Evolutionary conservation across 2,329 filamentous ascomycete species (phyloP).

Genomic region (Monilinia aucupariae): DNA sequence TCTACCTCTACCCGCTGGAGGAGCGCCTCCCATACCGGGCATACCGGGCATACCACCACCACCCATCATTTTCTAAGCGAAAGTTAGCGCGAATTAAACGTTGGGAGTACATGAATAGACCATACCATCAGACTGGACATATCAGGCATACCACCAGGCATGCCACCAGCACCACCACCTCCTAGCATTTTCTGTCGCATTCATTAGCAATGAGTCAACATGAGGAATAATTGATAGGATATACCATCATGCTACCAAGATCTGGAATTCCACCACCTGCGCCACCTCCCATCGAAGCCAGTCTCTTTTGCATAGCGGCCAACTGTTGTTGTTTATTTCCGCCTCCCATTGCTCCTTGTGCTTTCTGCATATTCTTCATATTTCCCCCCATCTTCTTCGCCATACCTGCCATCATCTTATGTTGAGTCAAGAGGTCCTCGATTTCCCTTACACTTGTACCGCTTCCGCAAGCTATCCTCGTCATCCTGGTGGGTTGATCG

Average conservation of each 20-base stretch:
- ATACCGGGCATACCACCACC: constrained; percentile 46
- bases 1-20: constrained; percentile 29
- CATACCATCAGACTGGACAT: constrained; percentile 43
- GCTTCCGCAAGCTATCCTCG: constrained; percentile 80
- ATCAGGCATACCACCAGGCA: constrained; percentile 54
- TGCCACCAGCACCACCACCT: constrained; percentile 52
- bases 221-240: not conserved
- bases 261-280: constrained; percentile 66
- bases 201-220: not conserved
- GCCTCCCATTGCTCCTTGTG: constrained; percentile 84
- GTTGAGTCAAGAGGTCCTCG: constrained; percentile 94
- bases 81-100: not conserved
- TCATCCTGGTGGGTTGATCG: constrained; percentile 89
- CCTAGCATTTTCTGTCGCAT: constrained; percentile 67
- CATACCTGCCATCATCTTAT: constrained; percentile 98
- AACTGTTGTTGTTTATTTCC: constrained; percentile 90
- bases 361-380: constrained; percentile 96
- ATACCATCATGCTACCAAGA: constrained; percentile 69
- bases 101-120: not conserved
- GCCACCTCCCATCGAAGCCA: constrained; percentile 85
- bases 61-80: constrained; percentile 45
- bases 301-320: constrained; percentile 92
- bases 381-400: constrained; percentile 98
- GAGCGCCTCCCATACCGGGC: constrained; percentile 23
- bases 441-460: constrained; percentile 90